Evolutionary conservation across 495 filamentous ascomycete genomes (phyloP), one percentile per base, ranked within the genome.

Genomic region (Usnea hakonensis): DNA sequence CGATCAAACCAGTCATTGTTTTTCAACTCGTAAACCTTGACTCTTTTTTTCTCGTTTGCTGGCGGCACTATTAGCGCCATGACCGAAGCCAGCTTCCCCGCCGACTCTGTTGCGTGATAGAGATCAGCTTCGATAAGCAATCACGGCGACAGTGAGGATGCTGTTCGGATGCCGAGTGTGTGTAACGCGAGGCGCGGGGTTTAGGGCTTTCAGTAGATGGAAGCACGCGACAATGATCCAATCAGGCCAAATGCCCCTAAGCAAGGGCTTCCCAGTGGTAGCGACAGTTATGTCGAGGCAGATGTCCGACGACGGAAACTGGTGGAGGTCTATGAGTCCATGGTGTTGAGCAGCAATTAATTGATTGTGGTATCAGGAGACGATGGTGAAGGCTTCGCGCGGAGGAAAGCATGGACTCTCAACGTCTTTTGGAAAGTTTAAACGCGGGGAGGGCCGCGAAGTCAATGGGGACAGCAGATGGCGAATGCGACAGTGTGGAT

Each of bases 1-100:
- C 95, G 81, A 77, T 98, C 94, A 73, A 91, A 96, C 94, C 94
- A 98, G 82, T 98, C 95, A 81, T 94, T 96, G 76, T 96, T 90
- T 69, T 87, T 90, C 65, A 98, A 83, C 78, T 98, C 94, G 75
- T 98, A 98, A 68, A 98, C 94, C 80, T 98, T 98, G 68, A 98
- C 94, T 80, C 94, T 88, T 81, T 92, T 95, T 82, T 88, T 90
- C 76, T 92, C 90, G 78, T 87, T 86, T 70, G 86, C 77, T 70
- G 87, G 83, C 75, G 88, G 87, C 78, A 90, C 83, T 70, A 87
- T 84, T 81, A 92, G 86, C 83, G 92, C 91, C 91, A 95, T 96
- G 74, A 78, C 55, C 33, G 36, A 41, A 36, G 26, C 26, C 37
- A 48, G 17, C 38, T 55, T 37, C 38, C 40, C 26, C n/a, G 30